These are phyloP conservation scores for Leptographium lundbergii DNA, from an alignment of 2,329 filamentous ascomycete species.

Conservation along the genomic window DNA sequence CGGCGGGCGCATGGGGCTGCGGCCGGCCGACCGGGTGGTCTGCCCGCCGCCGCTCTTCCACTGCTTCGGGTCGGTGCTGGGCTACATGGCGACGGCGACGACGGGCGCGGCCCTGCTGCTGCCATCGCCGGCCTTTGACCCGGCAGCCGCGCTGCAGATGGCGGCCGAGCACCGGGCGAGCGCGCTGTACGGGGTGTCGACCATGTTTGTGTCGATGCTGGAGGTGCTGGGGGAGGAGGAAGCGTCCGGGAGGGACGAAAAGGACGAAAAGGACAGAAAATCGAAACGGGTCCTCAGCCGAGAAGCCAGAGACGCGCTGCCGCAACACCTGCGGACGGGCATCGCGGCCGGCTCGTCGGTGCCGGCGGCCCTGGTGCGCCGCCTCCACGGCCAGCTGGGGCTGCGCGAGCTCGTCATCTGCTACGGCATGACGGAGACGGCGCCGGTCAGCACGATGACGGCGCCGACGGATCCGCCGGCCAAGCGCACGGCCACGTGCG, in stretches of 20 bases:
- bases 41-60: conserved; percentile 79
- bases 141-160: conserved; percentile 53
- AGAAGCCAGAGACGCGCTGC: no score
- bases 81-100: conserved; percentile 92
- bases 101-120: conserved; percentile 69
- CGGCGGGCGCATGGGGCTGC: conserved; percentile 72
- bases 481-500: conserved; percentile 65
- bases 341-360: conserved; percentile 84
- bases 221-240: conserved; percentile 68
- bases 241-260: no score
- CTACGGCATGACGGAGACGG: conserved; percentile 94
- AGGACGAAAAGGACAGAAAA: no score
- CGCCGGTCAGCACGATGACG: conserved; percentile 71
- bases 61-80: conserved; percentile 84
- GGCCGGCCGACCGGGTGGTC: conserved; percentile 60
- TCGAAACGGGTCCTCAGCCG: no score
- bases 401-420: conserved; percentile 79
- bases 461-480: conserved; percentile 59
- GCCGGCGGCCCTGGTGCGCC: conserved; percentile 67
- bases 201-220: conserved; percentile 85
- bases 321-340: conserved; percentile 57
- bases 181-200: conserved; percentile 76
- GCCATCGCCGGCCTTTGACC: conserved; percentile 77
- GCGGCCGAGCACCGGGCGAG: conserved; percentile 40
- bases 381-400: conserved; percentile 61